These are phyloP conservation scores for Nannochloropsis salina DNA, from an alignment of 108 stramenopile species.

Conservation along the genomic window DNA sequence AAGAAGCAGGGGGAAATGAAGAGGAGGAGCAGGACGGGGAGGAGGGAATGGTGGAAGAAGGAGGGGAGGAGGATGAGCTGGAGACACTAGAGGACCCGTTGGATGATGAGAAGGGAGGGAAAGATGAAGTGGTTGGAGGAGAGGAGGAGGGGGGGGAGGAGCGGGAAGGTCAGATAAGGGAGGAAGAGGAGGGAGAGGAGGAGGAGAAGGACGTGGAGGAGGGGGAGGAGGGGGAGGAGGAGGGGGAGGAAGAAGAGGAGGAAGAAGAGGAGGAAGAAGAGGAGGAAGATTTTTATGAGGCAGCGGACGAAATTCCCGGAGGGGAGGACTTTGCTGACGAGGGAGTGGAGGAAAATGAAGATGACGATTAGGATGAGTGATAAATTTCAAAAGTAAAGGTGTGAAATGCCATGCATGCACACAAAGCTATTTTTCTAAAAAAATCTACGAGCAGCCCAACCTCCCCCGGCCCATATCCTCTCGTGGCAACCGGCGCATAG, in stretches of 20 bases:
- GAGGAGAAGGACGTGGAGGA: neutral
- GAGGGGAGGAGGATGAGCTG: slow-evolving; percentile 25
- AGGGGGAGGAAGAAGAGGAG: neutral
- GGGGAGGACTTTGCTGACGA: neutral
- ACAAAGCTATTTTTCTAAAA: neutral
- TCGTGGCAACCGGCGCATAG: too few species aligned
- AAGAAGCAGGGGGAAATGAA: neutral
- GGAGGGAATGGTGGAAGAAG: neutral
- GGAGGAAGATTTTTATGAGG: neutral
- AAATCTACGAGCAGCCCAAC: neutral
- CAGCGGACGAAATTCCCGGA: neutral
- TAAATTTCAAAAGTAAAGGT: neutral
- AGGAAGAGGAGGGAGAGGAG: neutral
- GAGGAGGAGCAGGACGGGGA: neutral
- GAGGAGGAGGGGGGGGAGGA: neutral
- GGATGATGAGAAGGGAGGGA: slow-evolving; percentile 15
- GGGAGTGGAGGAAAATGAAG: neutral
- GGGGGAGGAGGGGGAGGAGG: neutral
- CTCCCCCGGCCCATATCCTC: too few species aligned
- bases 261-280: neutral
- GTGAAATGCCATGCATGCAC: neutral
- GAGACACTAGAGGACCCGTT: slow-evolving; percentile 38
- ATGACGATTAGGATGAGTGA: neutral
- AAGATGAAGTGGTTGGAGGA: neutral
- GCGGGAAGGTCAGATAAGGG: neutral